Base-by-base conservation (phyloP, 1,284 basidiomycete species). In the Pseudozyma hubeiensis region DNA sequence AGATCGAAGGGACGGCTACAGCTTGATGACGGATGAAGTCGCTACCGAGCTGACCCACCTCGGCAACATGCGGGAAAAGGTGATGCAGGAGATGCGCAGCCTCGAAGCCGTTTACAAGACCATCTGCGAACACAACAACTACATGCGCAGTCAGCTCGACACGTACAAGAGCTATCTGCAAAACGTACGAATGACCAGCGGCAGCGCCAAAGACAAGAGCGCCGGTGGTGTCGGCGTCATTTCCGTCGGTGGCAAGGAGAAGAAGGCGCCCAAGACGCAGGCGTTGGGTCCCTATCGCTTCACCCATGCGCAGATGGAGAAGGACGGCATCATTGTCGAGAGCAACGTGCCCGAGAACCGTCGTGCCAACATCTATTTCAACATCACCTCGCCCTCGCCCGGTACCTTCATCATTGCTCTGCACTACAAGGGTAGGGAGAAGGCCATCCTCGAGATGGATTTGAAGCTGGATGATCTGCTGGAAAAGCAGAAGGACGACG, bases 101-200 rank as follows among this genome's bases (percentile, higher is more conserved):
- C 89, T 99, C 62, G 95, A 98, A 72, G 90, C 92, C 5, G 97
- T 99, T 31, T 98, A 94, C 90, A 96, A 97, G 89, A 98, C 97
- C 29, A 98, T 99, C 77, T 92, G 94, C 85, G 96, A 99, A 84
- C 97, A 99, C 87, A 98, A 99, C 87, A 93, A 93, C 85, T 99
- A 99, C 85, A 88, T 99, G 84, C 89, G 95, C 46, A 90, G 90
- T 30, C 97, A 99, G 86, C 89, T 99, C 70, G 97, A 99, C 86
- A 95, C 98, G 87, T 99, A 99, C 89, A 99, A 99, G 88, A 94
- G 94, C 39, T 99, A 99, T 85, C 88, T 99, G 17, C 93, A 96
- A 87, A 99, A 99, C 84, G 96, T 98, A 30, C 90, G 97, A 34
- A 87, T 96, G 79, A 96, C 93, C 14, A 85, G 82, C 51, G 84